phyloP scores from a whole-genome alignment of 306 rosid genomes.

The Begonia loranthoides region DNA sequence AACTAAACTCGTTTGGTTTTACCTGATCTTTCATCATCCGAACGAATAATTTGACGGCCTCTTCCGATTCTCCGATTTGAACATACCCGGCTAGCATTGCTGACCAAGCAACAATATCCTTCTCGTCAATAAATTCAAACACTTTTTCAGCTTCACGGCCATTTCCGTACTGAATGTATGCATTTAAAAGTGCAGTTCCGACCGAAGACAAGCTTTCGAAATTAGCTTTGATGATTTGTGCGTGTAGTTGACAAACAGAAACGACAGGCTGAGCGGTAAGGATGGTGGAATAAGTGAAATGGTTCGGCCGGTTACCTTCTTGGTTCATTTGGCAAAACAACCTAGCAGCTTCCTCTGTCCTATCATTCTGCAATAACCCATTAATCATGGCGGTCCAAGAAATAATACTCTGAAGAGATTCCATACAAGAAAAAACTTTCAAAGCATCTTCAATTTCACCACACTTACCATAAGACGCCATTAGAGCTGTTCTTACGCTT shows the following conservation, averaged over 20 bases:
- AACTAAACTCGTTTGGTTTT: slow-evolving; percentile 69
- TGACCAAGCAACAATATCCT: slow-evolving; percentile 84
- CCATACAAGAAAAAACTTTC: slow-evolving; percentile 36
- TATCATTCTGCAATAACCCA: slow-evolving; percentile 57
- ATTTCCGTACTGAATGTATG: slow-evolving; percentile 49
- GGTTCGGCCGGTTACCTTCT: slow-evolving; percentile 56
- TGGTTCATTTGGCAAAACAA: slow-evolving; percentile 57
- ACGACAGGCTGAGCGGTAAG: slow-evolving; percentile 44
- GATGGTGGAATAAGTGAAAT: slow-evolving; percentile 76
- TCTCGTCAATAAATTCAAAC: slow-evolving; percentile 45
- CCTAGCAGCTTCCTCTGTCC: slow-evolving; percentile 33
- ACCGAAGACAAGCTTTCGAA: slow-evolving; percentile 60
- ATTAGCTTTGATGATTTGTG: slow-evolving; percentile 58
- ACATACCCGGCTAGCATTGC: slow-evolving; percentile 82
- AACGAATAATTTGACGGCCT: slow-evolving; percentile 43
- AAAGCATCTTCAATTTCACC: slow-evolving; percentile 45
- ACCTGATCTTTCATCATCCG: slow-evolving; percentile 46
- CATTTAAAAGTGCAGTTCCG: slow-evolving; percentile 71
- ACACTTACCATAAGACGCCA: slow-evolving; percentile 64
- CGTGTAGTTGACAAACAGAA: slow-evolving; percentile 48
- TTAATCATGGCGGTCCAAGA: slow-evolving; percentile 89
- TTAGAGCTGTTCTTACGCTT: slow-evolving; percentile 44
- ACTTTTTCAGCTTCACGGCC: slow-evolving; percentile 41
- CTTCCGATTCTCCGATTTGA: slow-evolving; percentile 54
- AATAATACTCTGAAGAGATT: slow-evolving; percentile 39